Evolutionary conservation across 306 rosid species (phyloP), one percentile per base, ranked within the genome.

Genomic region (Quercus wislizeni): DNA sequence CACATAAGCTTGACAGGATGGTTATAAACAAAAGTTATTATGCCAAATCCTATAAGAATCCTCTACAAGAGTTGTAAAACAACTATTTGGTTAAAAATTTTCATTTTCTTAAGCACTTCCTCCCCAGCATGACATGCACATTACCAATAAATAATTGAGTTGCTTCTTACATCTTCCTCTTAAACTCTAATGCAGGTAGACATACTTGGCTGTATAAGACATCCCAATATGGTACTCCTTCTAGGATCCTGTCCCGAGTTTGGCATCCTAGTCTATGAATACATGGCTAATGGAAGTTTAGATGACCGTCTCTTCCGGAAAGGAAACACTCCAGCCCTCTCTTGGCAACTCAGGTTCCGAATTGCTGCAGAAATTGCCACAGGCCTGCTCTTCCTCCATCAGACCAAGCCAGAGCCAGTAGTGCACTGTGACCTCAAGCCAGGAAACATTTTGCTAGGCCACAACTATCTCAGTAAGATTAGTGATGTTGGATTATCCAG

Each of bases 341-440:
- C 46, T 41, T 41, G 46, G 46, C 46, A 41, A 41, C 46, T 41
- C 46, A 41, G 46, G 46, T 41, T 41, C 46, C 46, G 11, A 41
- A 41, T 41, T 41, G 46, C 46, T 2, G 46, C 12, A 41, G 46
- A 41, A 41, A 41, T 41, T 41, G 46, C 86, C 21, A 90, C 98
- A 0, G 98, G 98, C 27, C 82, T 95, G 14, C 85, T 95, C 35
- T 95, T 95, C 82, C 96, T 95, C 51, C 99, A 95, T 74, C 99
- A 95, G 74, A 90, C 98, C 12, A 95, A 93, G 88, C 99, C 99
- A 4, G 99, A 95, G 71, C 97, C 99, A 7, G 68, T 95, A 35
- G 96, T 95, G 79, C 99, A 95, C 80, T 92, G 99, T 11, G 99
- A 95, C 80, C 92, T 95, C 41, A 95, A 95, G 81, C 99, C 99